Conservation (phyloP, 768 basidiomycete species). For the Mycena olivaceomarginata region DNA sequence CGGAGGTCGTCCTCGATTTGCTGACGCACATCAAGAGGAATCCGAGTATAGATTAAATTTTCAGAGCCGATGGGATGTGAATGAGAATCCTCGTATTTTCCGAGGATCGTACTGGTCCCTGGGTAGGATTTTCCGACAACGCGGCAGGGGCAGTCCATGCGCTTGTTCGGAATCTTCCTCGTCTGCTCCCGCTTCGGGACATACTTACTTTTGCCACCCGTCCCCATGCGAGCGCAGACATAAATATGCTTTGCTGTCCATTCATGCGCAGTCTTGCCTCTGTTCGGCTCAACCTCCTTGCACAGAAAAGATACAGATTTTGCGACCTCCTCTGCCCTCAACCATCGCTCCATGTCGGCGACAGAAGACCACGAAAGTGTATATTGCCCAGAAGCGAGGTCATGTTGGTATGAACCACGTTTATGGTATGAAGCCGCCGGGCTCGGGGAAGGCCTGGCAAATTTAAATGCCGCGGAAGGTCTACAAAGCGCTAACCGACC, state of each 20-base stretch:
- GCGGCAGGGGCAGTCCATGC: not conserved
- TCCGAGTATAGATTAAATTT: not conserved
- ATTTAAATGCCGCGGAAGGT: too few relatives aligned
- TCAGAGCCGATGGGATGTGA: not conserved
- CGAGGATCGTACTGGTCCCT: not conserved
- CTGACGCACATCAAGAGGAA: not conserved
- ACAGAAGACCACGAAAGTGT: too few relatives aligned
- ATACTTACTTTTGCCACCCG: slow-evolving; percentile 27
- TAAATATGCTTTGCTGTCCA: slow-evolving; percentile 24
- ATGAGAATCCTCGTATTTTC: not conserved
- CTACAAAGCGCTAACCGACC: too few relatives aligned
- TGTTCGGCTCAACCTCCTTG: slow-evolving; percentile 27
- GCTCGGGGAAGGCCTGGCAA: too few relatives aligned
- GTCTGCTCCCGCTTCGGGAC: not conserved
- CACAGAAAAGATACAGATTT: not conserved
- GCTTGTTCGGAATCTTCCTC: not conserved
- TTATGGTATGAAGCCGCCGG: too few relatives aligned
- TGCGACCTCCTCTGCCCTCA: too few relatives aligned
- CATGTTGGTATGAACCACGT: too few relatives aligned
- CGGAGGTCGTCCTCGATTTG: not conserved
- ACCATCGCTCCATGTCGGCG: too few relatives aligned
- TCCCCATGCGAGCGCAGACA: slow-evolving; percentile 22
- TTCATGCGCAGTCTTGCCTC: not conserved
- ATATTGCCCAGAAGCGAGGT: too few relatives aligned
- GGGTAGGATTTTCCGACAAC: not conserved